Base-by-base conservation (phyloP, 495 filamentous ascomycete species). In the Entonaema liquescens region DNA sequence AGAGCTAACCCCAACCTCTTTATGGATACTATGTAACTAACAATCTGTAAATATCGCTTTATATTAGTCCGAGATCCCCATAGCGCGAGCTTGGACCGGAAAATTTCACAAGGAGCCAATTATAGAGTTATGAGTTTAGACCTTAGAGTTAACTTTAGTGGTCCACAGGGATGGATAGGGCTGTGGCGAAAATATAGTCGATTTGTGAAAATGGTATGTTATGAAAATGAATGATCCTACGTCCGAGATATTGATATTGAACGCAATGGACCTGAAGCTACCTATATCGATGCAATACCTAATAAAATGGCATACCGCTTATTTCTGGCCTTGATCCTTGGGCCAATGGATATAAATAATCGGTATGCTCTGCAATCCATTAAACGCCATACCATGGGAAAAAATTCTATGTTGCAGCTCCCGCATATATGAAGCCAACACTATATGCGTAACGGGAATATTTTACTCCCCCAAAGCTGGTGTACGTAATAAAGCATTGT, bases 351-450 rank as follows among this genome's bases (percentile, higher is more conserved):
- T 17, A 47, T 53, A 13, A 36, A 36, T 17, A 19, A 25, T 17
- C 7, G 58, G 40, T 25, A 63, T 72, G 59, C 25, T 72, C 29
- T 35, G 42, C 40, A 31, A 54, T 23, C 64, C 33, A 19, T 49
- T 33, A 67, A 68, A 72, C 69, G 69, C 64, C 69, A 28, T 56
- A 47, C 64, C 59, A 19, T 36, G 36, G 17, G 31, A 65, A 50
- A 36, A 12, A 23, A n/a, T n/a, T 42, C 47, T 72, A 54, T 65
- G 60, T 31, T 26, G 17, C 15, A 50, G 47, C 47, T 44, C 19
- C 42, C 35, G 49, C 17, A 38, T 3, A 49, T 26, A 4, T 44
- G 61, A 49, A 38, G 31, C 52, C 25, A 19, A 23, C 15, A 44
- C 23, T 62, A 17, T 25, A 23, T 33, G 21, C 50, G n/a, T 35